Evolutionary conservation across 1,284 basidiomycete species (phyloP).

Genomic region (Apiotrichum domesticum): DNA sequence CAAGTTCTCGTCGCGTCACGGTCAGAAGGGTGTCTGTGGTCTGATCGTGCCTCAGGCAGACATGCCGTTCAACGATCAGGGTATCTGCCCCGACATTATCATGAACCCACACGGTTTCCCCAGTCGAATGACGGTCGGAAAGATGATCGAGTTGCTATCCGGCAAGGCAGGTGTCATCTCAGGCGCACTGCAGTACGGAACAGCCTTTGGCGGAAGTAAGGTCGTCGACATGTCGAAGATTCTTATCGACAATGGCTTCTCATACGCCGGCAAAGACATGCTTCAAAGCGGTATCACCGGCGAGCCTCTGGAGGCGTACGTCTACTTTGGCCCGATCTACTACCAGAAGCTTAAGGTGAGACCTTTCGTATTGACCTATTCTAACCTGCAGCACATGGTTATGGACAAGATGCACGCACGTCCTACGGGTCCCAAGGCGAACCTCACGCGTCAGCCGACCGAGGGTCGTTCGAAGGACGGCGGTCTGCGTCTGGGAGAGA

Average conservation of each 20-base stretch:
- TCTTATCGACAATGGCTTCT: slow-evolving; percentile 91
- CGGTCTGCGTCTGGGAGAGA: slow-evolving; percentile 93
- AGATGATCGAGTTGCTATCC: slow-evolving; percentile 98
- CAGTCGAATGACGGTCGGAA: slow-evolving; percentile 97
- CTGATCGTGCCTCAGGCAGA: slow-evolving; percentile 98
- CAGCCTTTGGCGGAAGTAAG: slow-evolving; percentile 96
- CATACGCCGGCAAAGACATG: slow-evolving; percentile 97
- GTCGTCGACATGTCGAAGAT: slow-evolving; percentile 99
- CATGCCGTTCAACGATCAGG: slow-evolving; percentile 98
- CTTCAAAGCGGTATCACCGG: slow-evolving; percentile 97
- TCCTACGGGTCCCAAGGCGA: slow-evolving; percentile 90
- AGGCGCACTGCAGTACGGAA: slow-evolving; percentile 51
- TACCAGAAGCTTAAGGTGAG: slow-evolving; percentile 61
- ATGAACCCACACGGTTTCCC: slow-evolving; percentile 99
- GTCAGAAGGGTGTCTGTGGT: slow-evolving; percentile 98
- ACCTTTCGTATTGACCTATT: neutral
- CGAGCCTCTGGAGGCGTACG: slow-evolving; percentile 90
- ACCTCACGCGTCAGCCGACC: slow-evolving; percentile 93
- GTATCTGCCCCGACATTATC: slow-evolving; percentile 93
- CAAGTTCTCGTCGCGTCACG: slow-evolving; percentile 97
- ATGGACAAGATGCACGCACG: slow-evolving; percentile 99
- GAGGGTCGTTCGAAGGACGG: slow-evolving; percentile 97
- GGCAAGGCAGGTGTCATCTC: slow-evolving; percentile 62
- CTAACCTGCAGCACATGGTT: slow-evolving; percentile 74
- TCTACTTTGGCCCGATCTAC: slow-evolving; percentile 98